These are phyloP conservation scores for Heterobasidion parviporum DNA, from an alignment of 1,284 basidiomycete species.

Conservation along the genomic window DNA sequence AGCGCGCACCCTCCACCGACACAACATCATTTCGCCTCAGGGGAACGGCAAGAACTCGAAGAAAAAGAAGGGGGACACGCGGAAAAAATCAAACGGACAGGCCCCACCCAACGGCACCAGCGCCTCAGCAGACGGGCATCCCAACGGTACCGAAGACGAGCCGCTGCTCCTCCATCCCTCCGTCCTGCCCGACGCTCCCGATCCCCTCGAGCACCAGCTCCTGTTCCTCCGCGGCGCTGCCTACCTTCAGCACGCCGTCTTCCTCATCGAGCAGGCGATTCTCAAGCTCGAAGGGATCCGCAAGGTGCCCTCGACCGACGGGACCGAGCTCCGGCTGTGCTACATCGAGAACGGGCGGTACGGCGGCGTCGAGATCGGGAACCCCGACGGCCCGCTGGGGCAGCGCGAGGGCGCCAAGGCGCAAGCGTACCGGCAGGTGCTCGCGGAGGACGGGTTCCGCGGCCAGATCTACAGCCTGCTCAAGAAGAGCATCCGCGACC, in stretches of 20 bases:
- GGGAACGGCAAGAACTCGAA: slow-evolving; percentile 34
- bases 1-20: slow-evolving; percentile 44
- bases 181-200: slow-evolving; percentile 62
- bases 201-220: slow-evolving; percentile 74
- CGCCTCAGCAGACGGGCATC: slow-evolving; percentile 29
- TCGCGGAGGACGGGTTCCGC: slow-evolving; percentile 43
- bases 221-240: slow-evolving; percentile 74
- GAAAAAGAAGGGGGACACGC: slow-evolving; percentile 42
- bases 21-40: slow-evolving; percentile 22
- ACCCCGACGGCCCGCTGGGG: slow-evolving; percentile 68
- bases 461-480: slow-evolving; percentile 51
- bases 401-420: slow-evolving; percentile 47
- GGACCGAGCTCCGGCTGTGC: slow-evolving; percentile 65
- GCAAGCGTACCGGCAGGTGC: slow-evolving; percentile 48
- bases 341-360: slow-evolving; percentile 63
- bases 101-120: slow-evolving; percentile 58
- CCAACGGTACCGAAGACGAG: slow-evolving; percentile 35
- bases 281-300: slow-evolving; percentile 59
- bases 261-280: slow-evolving; percentile 62
- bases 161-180: slow-evolving; percentile 53
- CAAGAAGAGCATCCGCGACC: slow-evolving; percentile 68
- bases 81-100: slow-evolving; percentile 47
- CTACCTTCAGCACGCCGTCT: slow-evolving; percentile 67
- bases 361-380: slow-evolving; percentile 70
- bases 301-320: slow-evolving; percentile 47